phyloP scores from a whole-genome alignment of 805 yeast species.

The Monosporozyma yasuniensis region DNA sequence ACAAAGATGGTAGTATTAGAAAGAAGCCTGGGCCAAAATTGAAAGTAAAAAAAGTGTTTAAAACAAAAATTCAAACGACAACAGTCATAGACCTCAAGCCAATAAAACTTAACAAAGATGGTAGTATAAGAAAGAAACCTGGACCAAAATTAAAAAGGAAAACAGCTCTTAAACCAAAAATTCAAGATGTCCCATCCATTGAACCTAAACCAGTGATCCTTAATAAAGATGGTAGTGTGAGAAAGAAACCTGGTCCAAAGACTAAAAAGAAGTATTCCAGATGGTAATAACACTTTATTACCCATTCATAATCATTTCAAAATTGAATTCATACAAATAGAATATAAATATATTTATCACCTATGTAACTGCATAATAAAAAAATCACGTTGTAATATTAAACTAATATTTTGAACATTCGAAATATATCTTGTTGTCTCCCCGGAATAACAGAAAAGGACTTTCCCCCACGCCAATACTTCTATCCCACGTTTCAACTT shows the following conservation, averaged over 20 bases:
- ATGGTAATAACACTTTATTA: not conserved
- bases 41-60: not conserved
- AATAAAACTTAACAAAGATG: not conserved
- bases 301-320: not conserved
- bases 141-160: not conserved
- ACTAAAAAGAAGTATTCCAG: not conserved
- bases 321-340: not conserved
- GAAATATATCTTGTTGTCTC: no score
- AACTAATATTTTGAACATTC: no score
- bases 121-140: not conserved
- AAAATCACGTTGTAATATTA: not conserved
- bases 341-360: not conserved
- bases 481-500: not conserved
- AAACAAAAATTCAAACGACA: no score
- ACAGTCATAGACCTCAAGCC: no score
- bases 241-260: constrained; percentile 1
- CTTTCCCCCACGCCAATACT: no score
- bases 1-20: not conserved
- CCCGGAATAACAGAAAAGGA: no score
- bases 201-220: not conserved
- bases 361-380: not conserved
- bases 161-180: not conserved
- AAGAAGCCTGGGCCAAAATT: not conserved
- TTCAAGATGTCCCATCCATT: not conserved
- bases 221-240: not conserved